These are phyloP conservation scores for Scedosporium apiospermum DNA, from an alignment of 2,329 filamentous ascomycete species.

Conservation along the genomic window DNA sequence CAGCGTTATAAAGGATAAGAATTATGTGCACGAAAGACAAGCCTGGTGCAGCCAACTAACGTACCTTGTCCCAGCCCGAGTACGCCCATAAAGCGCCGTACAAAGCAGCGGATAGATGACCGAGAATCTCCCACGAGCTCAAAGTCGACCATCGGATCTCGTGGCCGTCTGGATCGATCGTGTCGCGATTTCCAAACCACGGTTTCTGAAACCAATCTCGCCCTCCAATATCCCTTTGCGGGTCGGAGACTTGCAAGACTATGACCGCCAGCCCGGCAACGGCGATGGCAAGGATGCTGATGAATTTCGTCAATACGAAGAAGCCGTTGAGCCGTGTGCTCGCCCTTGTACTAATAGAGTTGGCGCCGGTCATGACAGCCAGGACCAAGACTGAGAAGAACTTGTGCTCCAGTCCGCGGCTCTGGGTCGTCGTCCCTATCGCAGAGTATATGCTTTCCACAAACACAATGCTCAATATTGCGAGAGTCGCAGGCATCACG, in stretches of 20 bases:
- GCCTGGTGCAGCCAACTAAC: conserved; percentile 7
- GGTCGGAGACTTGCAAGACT: conserved; percentile 26
- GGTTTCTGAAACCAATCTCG: conserved; percentile 40
- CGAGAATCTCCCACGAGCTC: conserved; percentile 47
- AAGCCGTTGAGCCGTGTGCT: conserved; percentile 46
- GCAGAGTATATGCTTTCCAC: conserved; percentile 50
- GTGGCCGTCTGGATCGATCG: conserved; percentile 37
- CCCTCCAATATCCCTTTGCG: conserved; percentile 29
- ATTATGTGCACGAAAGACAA: too few relatives aligned
- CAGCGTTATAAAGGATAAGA: neutral
- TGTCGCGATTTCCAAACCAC: conserved; percentile 47
- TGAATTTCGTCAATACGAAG: conserved; percentile 45
- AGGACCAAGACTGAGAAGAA: conserved; percentile 39
- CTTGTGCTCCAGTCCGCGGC: conserved; percentile 35
- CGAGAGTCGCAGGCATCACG: conserved; percentile 54
- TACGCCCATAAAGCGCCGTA: conserved; percentile 57
- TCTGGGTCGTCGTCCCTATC: conserved; percentile 33
- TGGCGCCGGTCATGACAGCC: conserved; percentile 36
- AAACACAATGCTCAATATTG: conserved; percentile 56
- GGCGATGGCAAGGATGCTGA: conserved; percentile 37
- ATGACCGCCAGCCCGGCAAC: conserved; percentile 38
- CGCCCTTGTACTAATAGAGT: conserved; percentile 46
- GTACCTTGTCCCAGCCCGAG: conserved; percentile 56
- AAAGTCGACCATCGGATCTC: conserved; percentile 38
- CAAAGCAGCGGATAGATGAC: conserved; percentile 49